Evolutionary conservation across 345 rosid species (phyloP).

Genomic region (Raphanus raphanistrum): DNA sequence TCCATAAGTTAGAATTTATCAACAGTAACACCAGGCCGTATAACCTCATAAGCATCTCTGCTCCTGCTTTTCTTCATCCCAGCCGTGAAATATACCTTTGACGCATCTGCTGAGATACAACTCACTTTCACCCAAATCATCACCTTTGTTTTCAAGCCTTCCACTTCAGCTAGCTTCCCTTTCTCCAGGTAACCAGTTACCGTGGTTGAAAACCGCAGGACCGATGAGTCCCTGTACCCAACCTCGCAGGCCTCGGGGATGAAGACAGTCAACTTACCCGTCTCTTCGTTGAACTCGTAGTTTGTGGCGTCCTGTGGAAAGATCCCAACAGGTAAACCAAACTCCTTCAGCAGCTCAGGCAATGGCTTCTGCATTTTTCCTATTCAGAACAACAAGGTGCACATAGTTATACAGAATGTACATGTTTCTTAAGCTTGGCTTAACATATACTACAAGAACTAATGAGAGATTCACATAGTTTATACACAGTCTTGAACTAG

Average conservation of each 20-base stretch:
- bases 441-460: background rate
- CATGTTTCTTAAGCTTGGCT: too few species aligned
- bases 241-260: constrained; percentile 82
- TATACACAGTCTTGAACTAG: background rate
- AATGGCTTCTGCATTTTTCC: constrained; percentile 97
- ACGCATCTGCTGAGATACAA: constrained; percentile 58
- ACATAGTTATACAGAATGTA: background rate
- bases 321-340: constrained; percentile 78
- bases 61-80: constrained; percentile 81
- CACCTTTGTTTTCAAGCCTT: constrained; percentile 89
- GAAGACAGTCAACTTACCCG: constrained; percentile 62
- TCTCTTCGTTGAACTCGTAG: constrained; percentile 91
- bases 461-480: background rate
- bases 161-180: constrained; percentile 80
- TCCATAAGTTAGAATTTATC: constrained; percentile 63
- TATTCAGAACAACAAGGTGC: constrained; percentile 29
- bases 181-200: constrained; percentile 77
- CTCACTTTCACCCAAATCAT: constrained; percentile 90
- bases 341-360: constrained; percentile 79
- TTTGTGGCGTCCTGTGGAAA: constrained; percentile 85
- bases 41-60: constrained; percentile 79
- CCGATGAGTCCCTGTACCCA: constrained; percentile 86
- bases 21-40: constrained; percentile 63
- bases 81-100: constrained; percentile 74
- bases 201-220: constrained; percentile 61